Conservation (phyloP, 805 yeast genomes). For the Alloascoidea africana region DNA sequence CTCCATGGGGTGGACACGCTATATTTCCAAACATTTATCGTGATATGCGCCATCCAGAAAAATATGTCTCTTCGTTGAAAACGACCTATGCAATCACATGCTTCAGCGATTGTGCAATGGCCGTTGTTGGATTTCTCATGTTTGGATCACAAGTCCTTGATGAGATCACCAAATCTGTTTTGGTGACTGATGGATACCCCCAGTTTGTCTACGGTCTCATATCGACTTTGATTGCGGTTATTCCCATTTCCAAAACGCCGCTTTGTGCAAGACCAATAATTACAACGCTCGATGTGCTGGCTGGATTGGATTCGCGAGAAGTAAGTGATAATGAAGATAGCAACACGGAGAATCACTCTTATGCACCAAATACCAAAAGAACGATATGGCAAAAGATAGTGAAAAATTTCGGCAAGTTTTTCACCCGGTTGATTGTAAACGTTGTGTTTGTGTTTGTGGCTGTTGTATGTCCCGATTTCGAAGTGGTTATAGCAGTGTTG, state of each 20-base stretch:
- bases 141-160: constrained; percentile 57
- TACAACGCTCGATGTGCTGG: constrained; percentile 46
- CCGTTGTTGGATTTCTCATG: constrained; percentile 60
- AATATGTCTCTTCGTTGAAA: constrained; percentile 36
- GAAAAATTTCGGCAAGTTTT: constrained; percentile 3
- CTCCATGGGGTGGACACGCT: constrained; percentile 81
- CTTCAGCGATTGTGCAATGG: constrained; percentile 44
- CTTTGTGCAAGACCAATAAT: constrained; percentile 72
- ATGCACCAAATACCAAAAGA: constrained; percentile 2
- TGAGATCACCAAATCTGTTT: constrained; percentile 64
- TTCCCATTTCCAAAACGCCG: constrained; percentile 78
- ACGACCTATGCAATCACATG: constrained; percentile 45
- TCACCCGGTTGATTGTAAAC: constrained; percentile 33
- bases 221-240: constrained; percentile 58
- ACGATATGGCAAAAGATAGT: constrained; percentile 7
- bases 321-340: constrained; percentile 9
- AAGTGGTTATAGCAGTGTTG: constrained; percentile 62
- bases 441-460: constrained; percentile 41
- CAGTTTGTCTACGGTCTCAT: constrained; percentile 30
- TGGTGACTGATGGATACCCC: constrained; percentile 58
- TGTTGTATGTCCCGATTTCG: constrained; percentile 62
- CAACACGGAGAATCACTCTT: constrained; percentile 12
- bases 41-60: constrained; percentile 60
- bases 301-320: constrained; percentile 20
- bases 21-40: constrained; percentile 63